Evolutionary conservation across 2,329 filamentous ascomycete genomes (phyloP).

Genomic region (Cladosporium sp.): DNA sequence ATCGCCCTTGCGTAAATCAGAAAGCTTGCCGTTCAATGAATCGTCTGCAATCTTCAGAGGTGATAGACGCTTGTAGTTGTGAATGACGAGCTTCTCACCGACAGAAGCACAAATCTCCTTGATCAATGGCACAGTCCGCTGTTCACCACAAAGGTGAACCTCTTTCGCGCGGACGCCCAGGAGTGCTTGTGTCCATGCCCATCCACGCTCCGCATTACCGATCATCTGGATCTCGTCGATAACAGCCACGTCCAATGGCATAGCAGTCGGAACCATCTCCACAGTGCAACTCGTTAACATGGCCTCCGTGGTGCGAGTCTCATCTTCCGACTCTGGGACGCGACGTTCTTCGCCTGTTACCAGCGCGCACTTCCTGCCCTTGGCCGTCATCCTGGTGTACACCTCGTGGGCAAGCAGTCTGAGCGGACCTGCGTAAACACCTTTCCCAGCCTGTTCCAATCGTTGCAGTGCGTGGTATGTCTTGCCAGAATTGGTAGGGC

Average conservation of each 20-base stretch:
- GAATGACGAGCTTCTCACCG: constrained; percentile 78
- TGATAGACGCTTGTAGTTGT: constrained; percentile 79
- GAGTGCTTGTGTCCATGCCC: constrained; percentile 90
- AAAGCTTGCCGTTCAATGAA: constrained; percentile 62
- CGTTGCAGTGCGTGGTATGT: constrained; percentile 90
- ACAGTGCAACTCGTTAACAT: constrained; percentile 82
- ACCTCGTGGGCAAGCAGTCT: constrained; percentile 89
- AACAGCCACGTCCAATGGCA: constrained; percentile 79
- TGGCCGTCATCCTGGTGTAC: constrained; percentile 78
- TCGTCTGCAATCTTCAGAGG: constrained; percentile 62
- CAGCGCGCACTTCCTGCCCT: constrained; percentile 71
- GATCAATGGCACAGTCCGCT: constrained; percentile 74
- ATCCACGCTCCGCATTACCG: constrained; percentile 71
- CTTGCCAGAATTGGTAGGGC: constrained; percentile 96
- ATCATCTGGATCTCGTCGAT: constrained; percentile 99
- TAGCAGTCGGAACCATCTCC: constrained; percentile 70
- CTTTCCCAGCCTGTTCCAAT: constrained; percentile 68
- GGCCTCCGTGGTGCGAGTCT: constrained; percentile 38
- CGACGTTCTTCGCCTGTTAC: constrained; percentile 89
- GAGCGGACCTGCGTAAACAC: constrained; percentile 87
- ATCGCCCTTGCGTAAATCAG: constrained; percentile 76
- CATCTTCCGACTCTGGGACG: constrained; percentile 51
- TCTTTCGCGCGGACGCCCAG: constrained; percentile 83
- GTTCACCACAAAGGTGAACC: constrained; percentile 89
- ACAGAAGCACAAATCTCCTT: constrained; percentile 69